Conservation (phyloP, 2,329 filamentous ascomycete genomes). For the Phialocephala sp. region DNA sequence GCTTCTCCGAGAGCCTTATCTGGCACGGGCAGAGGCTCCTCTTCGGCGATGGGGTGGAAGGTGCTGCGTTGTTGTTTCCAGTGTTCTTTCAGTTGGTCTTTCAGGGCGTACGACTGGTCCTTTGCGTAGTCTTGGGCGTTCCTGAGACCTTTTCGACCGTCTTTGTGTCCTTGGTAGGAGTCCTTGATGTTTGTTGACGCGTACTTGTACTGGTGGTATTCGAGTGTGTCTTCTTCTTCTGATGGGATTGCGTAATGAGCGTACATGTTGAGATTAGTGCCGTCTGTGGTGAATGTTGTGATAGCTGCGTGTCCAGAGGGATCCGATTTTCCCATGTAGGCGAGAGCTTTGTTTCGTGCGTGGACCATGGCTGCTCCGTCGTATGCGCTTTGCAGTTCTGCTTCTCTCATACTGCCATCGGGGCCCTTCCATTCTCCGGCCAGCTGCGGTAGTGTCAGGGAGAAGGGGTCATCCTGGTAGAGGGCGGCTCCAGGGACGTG, state of each 20-base stretch:
- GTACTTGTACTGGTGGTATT: too few relatives aligned
- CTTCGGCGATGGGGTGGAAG: slow-evolving; percentile 4
- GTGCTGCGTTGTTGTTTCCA: neutral
- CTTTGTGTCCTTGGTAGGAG: neutral
- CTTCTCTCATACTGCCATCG: too few relatives aligned
- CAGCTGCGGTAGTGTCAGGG: too few relatives aligned
- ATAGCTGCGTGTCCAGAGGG: slow-evolving; percentile 1
- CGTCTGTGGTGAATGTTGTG: too few relatives aligned
- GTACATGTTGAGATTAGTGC: too few relatives aligned
- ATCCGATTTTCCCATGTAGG: neutral
- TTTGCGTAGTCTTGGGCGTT: neutral
- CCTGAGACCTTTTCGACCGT: slow-evolving; percentile 8
- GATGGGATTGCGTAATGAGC: too few relatives aligned
- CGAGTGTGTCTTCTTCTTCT: too few relatives aligned
- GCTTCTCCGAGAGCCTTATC: neutral
- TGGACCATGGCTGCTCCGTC: slow-evolving; percentile 3
- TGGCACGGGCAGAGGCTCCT: neutral
- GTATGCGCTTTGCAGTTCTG: too few relatives aligned
- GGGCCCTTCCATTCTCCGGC: too few relatives aligned
- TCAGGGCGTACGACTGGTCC: neutral
- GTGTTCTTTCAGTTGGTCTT: slow-evolving; percentile 4
- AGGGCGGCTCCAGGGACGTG: too few relatives aligned
- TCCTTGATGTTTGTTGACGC: neutral
- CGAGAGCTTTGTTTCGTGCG: neutral
- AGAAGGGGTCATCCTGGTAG: too few relatives aligned